Evolutionary conservation across 2,329 filamentous ascomycete genomes (phyloP).

Genomic region (Amesomyces nigricolor): DNA sequence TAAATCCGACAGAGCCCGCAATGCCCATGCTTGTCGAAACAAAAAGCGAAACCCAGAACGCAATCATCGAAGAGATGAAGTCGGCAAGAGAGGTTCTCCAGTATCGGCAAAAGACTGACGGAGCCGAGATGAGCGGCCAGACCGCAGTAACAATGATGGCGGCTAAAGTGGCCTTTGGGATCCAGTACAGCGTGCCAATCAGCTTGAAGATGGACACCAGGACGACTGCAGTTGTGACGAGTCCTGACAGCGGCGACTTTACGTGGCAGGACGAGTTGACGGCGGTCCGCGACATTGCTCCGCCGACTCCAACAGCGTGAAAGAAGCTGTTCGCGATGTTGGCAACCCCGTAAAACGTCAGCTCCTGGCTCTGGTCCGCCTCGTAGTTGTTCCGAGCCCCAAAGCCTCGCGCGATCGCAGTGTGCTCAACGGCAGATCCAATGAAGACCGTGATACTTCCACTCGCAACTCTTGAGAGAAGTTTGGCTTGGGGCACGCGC

Average conservation of each 20-base stretch:
- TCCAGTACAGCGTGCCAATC: conserved; percentile 57
- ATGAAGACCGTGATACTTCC: conserved; percentile 56
- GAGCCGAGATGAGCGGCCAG: conserved; percentile 54
- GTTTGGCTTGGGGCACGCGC: conserved; percentile 38
- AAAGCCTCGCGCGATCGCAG: conserved; percentile 60
- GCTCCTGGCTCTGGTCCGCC: conserved; percentile 59
- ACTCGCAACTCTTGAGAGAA: conserved; percentile 49
- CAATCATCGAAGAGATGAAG: conserved; percentile 57
- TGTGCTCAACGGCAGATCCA: conserved; percentile 56
- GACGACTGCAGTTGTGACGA: conserved; percentile 57
- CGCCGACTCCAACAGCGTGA: conserved; percentile 57
- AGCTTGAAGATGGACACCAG: conserved; percentile 58
- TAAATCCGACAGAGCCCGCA: conserved; percentile 55
- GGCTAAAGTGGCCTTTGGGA: conserved; percentile 59
- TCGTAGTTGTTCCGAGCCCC: conserved; percentile 56
- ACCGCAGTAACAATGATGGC: conserved; percentile 64
- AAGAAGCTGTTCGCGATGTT: conserved; percentile 63
- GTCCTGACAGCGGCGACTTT: conserved; percentile 54
- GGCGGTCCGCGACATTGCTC: conserved; percentile 61
- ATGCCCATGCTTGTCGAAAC: conserved; percentile 56
- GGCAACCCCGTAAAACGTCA: conserved; percentile 56
- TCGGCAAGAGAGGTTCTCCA: conserved; percentile 61
- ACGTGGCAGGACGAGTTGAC: conserved; percentile 62
- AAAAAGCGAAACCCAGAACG: conserved; percentile 60
- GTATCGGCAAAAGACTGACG: conserved; percentile 55